These are phyloP conservation scores for Fusarium irregulare DNA, from an alignment of 2,329 filamentous ascomycete species.

Conservation along the genomic window DNA sequence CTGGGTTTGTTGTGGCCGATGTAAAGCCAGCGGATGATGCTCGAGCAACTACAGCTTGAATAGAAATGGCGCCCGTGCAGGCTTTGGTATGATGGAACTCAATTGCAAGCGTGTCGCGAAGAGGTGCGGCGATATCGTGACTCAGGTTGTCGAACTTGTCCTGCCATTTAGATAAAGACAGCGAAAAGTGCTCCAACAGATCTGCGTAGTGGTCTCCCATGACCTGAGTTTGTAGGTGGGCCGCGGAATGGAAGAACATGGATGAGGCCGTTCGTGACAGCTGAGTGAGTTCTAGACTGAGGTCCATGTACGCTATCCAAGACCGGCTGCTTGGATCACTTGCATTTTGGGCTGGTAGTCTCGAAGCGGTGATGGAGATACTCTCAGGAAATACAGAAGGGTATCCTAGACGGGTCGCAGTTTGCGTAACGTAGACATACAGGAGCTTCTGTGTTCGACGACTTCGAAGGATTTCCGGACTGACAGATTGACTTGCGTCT, in stretches of 20 bases:
- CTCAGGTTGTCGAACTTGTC: slow-evolving; percentile 11
- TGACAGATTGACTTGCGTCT: background rate
- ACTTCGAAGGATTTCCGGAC: background rate
- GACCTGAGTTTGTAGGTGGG: slow-evolving; percentile 32
- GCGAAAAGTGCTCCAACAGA: slow-evolving; percentile 32
- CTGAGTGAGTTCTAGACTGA: slow-evolving; percentile 33
- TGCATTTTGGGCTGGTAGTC: background rate
- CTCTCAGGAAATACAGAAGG: slow-evolving; percentile 21
- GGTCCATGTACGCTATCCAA: slow-evolving; percentile 31
- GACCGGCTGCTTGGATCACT: background rate
- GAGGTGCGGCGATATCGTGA: slow-evolving; percentile 13
- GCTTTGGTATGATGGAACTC: slow-evolving; percentile 40
- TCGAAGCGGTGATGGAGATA: slow-evolving; percentile 15
- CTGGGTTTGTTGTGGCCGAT: background rate
- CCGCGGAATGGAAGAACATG: slow-evolving; percentile 39
- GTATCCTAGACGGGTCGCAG: slow-evolving; percentile 12
- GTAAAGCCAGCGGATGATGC: slow-evolving; percentile 22
- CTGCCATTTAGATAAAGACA: slow-evolving; percentile 30
- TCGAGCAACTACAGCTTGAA: slow-evolving; percentile 38
- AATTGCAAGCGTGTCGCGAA: slow-evolving; percentile 24
- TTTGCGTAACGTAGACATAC: slow-evolving; percentile 38
- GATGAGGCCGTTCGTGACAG: slow-evolving; percentile 32
- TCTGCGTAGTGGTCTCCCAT: slow-evolving; percentile 32
- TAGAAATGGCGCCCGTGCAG: slow-evolving; percentile 35
- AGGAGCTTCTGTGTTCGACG: slow-evolving; percentile 33